Evolutionary conservation across 371 early-diverging fungal genomes (phyloP).

Genomic region (Mucor plumbeus): DNA sequence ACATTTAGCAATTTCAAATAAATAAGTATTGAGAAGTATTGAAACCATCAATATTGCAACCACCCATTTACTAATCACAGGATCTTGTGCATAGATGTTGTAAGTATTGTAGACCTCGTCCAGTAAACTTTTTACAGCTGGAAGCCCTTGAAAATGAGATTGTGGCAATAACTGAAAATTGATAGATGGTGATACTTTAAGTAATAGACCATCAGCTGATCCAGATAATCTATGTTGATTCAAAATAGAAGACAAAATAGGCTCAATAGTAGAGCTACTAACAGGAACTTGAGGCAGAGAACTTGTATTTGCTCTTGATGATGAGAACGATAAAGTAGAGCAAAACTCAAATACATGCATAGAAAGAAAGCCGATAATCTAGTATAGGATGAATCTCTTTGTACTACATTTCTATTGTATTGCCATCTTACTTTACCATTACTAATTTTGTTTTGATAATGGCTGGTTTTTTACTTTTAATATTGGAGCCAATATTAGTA

Average conservation of each 20-base stretch:
- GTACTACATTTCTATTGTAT: background rate
- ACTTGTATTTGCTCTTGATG: background rate
- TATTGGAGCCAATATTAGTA: background rate
- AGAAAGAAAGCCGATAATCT: background rate
- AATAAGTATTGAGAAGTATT: constrained; percentile 64
- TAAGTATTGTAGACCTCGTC: constrained; percentile 31
- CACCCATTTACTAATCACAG: constrained; percentile 64
- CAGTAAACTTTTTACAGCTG: background rate
- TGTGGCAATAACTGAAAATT: background rate
- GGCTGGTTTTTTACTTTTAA: background rate
- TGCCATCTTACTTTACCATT: background rate
- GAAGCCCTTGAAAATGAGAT: background rate
- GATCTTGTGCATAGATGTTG: constrained; percentile 61
- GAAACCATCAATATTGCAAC: constrained; percentile 56
- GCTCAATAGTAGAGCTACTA: background rate
- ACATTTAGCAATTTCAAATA: constrained; percentile 60
- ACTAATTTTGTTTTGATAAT: background rate
- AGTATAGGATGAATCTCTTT: background rate
- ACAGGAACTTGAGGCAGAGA: background rate
- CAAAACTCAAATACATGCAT: constrained; percentile 11
- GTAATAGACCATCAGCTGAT: background rate
- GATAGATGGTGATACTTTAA: constrained; percentile 1
- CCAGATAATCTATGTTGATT: background rate
- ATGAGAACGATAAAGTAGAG: background rate
- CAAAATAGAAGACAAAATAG: background rate